Base-by-base conservation (phyloP, 768 basidiomycete genomes). In the Kwoniella shandongensis region DNA sequence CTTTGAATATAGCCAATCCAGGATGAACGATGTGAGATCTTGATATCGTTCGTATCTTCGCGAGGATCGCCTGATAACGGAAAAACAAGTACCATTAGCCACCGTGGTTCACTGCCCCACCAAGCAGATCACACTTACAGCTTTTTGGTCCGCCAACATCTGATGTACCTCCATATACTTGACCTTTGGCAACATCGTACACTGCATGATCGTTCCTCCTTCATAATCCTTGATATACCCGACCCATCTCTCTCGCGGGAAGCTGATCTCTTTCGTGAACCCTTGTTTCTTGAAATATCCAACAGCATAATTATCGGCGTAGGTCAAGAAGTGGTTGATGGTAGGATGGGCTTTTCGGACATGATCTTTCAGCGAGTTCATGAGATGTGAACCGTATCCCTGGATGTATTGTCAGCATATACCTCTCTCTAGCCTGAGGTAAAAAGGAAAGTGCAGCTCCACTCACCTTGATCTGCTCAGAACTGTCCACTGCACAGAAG, bases 221-320 rank as follows among this genome's bases (percentile, higher is more conserved):
- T 99, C 96, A 77, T 99, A 99, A 75, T 99, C 96, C 76, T 98
- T 99, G 84, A 99, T 98, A 76, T 99, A 98, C 11, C 93, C 96
- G 0, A 94, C 93, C 96, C 96, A 99, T 7, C 87, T 81, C 1
- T 88, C 85, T 41, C 93, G 83, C 59, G 87, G 87, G n/a, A 96
- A 82, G 0, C 88, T 87, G 60, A 99, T 94, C 55, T 98, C 93
- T 76, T 98, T 98, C 5, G 91, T 89, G 77, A 99, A 99, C 0
- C 96, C 96, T 79, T 98, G 96, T 75, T 98, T 99, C 76, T 91
- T 91, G 81, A 99, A 98, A 78, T 97, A 99, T 2, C 96, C 94
- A 36, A 98, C 92, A 17, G 96, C 96, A 73, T 91, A 99, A 76
- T 98, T 98, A 78, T 99, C 96, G 44, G 96, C 96, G 71, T 98